Base-by-base conservation (phyloP, 805 yeast genomes). In the Maudiozyma turicensis region DNA sequence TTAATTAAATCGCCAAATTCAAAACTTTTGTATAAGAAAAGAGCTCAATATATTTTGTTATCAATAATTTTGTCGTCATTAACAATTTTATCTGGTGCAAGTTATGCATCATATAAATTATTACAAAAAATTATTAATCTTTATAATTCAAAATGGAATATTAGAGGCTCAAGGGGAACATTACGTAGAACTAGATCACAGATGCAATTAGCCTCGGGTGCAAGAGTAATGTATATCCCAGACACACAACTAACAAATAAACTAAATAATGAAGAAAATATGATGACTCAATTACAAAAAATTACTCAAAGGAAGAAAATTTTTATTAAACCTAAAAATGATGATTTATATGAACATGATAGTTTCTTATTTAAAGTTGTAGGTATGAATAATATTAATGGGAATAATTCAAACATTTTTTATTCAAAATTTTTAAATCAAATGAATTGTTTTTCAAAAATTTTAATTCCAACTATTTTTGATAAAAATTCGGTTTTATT, bases 381-480 rank as follows among this genome's bases (percentile, higher is more conserved):
- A 9, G 54, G 57, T 39, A 57, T 60, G 32, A 67, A 61, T 42
- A 29, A 51, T 20, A 58, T 57, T 20, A 56, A 51, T 28, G 53
- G 47, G n/a, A 54, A 54, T 26, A 45, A 50, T 20, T 59, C 64
- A 6, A 62, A 63, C 43, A 45, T 71, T 15, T 69, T 72, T 55
- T 77, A 81, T 59, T 81, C 87, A 29, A 76, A 76, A 57, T 86
- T 88, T 57, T 65, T 86, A 51, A 78, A 79, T 52, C 95, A 89
- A 68, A 69, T 88, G 54, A 70, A 72, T 39, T 84, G 90, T 34
- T 77, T 90, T 40, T 84, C 95, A 84, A 76, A 79, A 57, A 84
- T 90, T 39, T 70, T 90, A 55, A 80, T 89, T n/a, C 97, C 97
- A 0, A 77, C 76, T 47, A 62, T 84, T 52, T 73, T 76, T 51